Base-by-base conservation (phyloP, 768 basidiomycete genomes). In the Collybia nuda region DNA sequence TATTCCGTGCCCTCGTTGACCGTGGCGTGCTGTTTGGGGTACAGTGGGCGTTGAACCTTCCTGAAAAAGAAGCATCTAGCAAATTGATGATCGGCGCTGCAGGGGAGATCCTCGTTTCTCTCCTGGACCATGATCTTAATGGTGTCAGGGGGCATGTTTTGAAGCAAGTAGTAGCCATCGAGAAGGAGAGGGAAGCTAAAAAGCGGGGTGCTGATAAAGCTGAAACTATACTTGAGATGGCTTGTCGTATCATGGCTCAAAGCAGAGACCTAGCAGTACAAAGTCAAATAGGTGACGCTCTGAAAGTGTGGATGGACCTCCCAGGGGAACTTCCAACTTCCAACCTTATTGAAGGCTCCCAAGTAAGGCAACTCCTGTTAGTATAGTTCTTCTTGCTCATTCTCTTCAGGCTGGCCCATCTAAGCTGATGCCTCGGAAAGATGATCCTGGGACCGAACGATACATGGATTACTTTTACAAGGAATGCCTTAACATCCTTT, bases 401-500 rank as follows among this genome's bases (percentile, higher is more conserved):
- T 14, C 17, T 36, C 76, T 40, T 66, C 75, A 67, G 77, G 64
- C 9, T 17, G 55, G 60, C 18, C 61, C 48, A 12, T 56, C 69
- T 11, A 72, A 70, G 57, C 62, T 62, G 32, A 60, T 60, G 9
- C 50, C 72, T 24, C 83, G 86, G 47, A 93, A 89, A 66, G 94
- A 96, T 56, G 90, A 93, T 47, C 87, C 89, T 5, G 80, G 83
- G 29, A 87, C 86, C 1, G 97, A 98, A 66, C 81, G 84, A 50
- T 99, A 94, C 74, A 75, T 95, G 62, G 88, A 94, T 35, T 92
- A 93, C 65, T 96, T 98, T 68, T 98, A 98, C 73, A 92, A 93
- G 67, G 75, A 81, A 40, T 91, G 88, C 63, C 73, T 87, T 52
- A 70, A 78, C n/a, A 77, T 78, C n/a, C 72, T 99, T 44, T 87